Evolutionary conservation across 139 green algal genomes (phyloP), one percentile per base, ranked within the genome.

Genomic region (Chlamydomonas asymmetrica): DNA sequence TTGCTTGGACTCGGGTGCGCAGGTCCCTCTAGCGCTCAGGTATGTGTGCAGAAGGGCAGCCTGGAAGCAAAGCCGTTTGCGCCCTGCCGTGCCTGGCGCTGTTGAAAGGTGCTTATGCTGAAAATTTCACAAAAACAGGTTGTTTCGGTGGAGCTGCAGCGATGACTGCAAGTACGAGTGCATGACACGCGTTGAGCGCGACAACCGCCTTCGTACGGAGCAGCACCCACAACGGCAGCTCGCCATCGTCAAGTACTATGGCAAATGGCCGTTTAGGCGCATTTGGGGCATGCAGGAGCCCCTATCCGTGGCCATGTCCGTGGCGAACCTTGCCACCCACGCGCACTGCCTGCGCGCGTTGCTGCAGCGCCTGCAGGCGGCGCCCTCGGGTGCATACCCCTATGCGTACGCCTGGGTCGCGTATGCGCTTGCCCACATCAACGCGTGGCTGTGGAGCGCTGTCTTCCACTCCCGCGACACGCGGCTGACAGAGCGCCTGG

Each of bases 221-320:
- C 22, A 32, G 29, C 37, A 61, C 22, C 37, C 34, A 25, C 3
- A 20, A 66, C 48, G 48, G 31, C 35, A 25, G 22, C 45, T 59
- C 34, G 35, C 22, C 63, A 41, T 66, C 1, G 64, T 62, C 18
- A 97, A 97, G 66, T 97, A 97, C 76, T 87, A 79, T 78, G 93
- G 93, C 77, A 97, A 97, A 68, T 97, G 93, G 93, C 91, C 93
- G 1, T 97, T 97, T 66, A 35, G 52, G 22, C 80, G 93, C 0
- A 60, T 94, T 22, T 22, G 86, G 23, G 93, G 93, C 5, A 66
- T 83, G 31, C 89, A 97, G 79, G 93, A 97, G 81, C 48, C 82
- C 0, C 76, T 81, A 0, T 94, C 88, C 9, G 84, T 94, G 18
- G 3, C 89, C 0, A 89, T 94, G 52, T 94, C 88, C 29, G n/a